Evolutionary conservation across 345 rosid genomes (phyloP).

Genomic region (Arabidopsis arenosa): DNA sequence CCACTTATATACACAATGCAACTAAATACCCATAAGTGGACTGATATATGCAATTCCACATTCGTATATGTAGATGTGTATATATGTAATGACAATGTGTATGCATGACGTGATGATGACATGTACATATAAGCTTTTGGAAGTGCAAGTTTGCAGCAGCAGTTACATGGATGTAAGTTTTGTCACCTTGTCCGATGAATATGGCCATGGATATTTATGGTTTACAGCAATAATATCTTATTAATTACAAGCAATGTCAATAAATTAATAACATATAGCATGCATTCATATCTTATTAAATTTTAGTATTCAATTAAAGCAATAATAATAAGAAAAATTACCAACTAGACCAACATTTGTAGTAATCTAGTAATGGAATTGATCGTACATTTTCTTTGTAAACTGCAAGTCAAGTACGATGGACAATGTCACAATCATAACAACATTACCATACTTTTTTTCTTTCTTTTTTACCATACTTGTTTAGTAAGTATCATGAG

Average conservation of each 20-base stretch:
- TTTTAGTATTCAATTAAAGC: too few relatives aligned
- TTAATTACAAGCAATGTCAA: conserved; percentile 5
- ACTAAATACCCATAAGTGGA: conserved; percentile 35
- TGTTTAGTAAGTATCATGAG: conserved; percentile 14
- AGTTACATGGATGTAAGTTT: conserved; percentile 37
- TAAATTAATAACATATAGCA: neutral
- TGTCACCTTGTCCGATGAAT: conserved; percentile 20
- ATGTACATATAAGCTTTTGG: conserved; percentile 22
- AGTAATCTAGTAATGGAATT: neutral
- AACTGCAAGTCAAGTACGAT: neutral
- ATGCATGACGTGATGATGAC: conserved; percentile 46
- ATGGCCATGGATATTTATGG: conserved; percentile 11
- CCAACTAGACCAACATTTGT: neutral
- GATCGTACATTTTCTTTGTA: neutral
- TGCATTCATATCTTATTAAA: too few relatives aligned
- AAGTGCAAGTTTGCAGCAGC: conserved; percentile 34
- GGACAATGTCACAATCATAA: neutral
- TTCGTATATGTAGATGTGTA: conserved; percentile 1
- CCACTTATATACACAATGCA: conserved; percentile 37
- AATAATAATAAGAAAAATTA: neutral
- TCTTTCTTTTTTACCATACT: conserved; percentile 16
- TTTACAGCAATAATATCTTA: neutral
- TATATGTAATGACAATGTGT: conserved; percentile 31
- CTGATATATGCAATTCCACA: conserved; percentile 24
- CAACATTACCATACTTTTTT: neutral